Evolutionary conservation across 1,284 basidiomycete genomes (phyloP), one percentile per base, ranked within the genome.

Genomic region (Pseudozyma flocculosa): DNA sequence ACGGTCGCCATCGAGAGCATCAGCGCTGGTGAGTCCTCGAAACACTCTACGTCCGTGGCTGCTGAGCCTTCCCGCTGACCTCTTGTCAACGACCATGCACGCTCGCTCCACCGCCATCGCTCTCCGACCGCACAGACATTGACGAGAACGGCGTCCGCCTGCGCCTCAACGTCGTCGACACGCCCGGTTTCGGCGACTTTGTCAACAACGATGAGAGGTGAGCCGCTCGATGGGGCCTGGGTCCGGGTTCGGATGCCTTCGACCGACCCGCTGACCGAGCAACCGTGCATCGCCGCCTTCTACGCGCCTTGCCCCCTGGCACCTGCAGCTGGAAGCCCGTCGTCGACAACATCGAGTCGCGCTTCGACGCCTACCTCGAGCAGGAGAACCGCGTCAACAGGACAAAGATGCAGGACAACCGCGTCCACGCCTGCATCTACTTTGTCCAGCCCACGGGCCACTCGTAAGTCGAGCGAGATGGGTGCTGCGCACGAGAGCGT

Each of bases 381-480:
- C 75, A 77, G 62, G 75, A 77, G 66, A 77, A 77, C 57, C 66
- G 75, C 17, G 61, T 73, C 47, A 75, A 73, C 61, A 72, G 75
- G 45, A 67, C 63, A 54, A 74, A 73, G 61, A 68, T 77, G 32
- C 59, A 68, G 39, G 75, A 77, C 67, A 75, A 75, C 59, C 75
- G 75, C 21, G 75, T 77, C 37, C 75, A 77, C 50, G 75, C 75
- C 32, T 73, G 74, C 54, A 64, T 77, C 57, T 77, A 77, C 70
- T 77, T 77, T 55, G 54, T 77, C 45, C 75, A 77, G 63, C 75
- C 75, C 42, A 77, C 73, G 14, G 75, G 75, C 32, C 75, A 76
- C 51, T 54, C 62, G 45, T 62, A 34, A 60, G 59, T 60, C 15
- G 1, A 2, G 13, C 13, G 18, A 39, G 8, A n/a, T n/a, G n/a